A percentile compares a stretch with the other conserved stretches of the same genome.
Evolutionary conservation across 805 yeast species (phyloP).

Genomic region (Lipomyces japonicus): DNA sequence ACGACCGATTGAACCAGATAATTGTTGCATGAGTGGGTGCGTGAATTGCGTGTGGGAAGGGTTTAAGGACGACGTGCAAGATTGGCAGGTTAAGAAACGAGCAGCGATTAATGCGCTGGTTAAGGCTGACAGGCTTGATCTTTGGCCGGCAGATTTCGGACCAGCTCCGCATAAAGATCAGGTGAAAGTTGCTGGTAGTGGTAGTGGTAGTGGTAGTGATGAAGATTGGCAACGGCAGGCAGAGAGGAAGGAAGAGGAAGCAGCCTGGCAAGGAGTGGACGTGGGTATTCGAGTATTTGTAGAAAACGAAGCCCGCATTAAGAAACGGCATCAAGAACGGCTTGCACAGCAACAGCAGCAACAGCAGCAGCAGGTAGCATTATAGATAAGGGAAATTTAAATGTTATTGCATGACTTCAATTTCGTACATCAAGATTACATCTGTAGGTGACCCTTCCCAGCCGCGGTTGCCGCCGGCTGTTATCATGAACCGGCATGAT

Average conservation of each 20-base stretch:
- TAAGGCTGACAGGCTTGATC: slow-evolving; percentile 38
- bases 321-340: slow-evolving; percentile 29
- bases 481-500: slow-evolving; percentile 78
- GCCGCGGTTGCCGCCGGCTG: slow-evolving; percentile 92
- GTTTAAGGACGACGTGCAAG: slow-evolving; percentile 79
- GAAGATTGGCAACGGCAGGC: slow-evolving; percentile 17
- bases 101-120: slow-evolving; percentile 55
- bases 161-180: slow-evolving; percentile 44
- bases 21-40: slow-evolving; percentile 97
- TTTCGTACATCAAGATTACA: slow-evolving; percentile 75
- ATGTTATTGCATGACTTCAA: slow-evolving; percentile 33
- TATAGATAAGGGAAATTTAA: neutral
- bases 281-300: slow-evolving; percentile 77
- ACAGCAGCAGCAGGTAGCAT: neutral
- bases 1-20: slow-evolving; percentile 86
- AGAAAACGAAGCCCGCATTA: slow-evolving; percentile 65
- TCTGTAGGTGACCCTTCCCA: slow-evolving; percentile 87
- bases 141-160: slow-evolving; percentile 66
- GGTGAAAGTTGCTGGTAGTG: slow-evolving; percentile 24
- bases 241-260: slow-evolving; percentile 40
- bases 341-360: neutral
- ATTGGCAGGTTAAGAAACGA: slow-evolving; percentile 64
- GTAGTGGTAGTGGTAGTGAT: slow-evolving; percentile 5
- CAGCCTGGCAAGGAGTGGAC: slow-evolving; percentile 61
- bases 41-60: slow-evolving; percentile 96